Base-by-base conservation (phyloP, 2,329 filamentous ascomycete species). In the Juglanconis sp. region DNA sequence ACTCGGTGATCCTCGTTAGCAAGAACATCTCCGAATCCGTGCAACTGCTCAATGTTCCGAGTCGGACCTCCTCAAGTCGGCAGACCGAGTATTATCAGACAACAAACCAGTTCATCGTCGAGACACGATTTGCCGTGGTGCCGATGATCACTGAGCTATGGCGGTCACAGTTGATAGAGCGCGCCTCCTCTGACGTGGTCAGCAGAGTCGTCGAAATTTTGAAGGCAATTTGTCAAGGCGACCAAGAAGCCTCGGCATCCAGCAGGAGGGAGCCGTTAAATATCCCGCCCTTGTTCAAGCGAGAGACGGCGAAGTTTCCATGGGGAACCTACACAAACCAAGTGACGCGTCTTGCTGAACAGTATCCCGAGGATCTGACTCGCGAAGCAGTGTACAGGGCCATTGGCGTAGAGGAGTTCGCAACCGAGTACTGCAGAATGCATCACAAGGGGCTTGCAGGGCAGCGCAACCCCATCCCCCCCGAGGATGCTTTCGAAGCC, bases 121-220 rank as follows among this genome's bases (percentile, higher is more conserved):
- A 98, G 71, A 76, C 98, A 47, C 88, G 95, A 47, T 86, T 90
- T 75, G 85, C 87, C 32, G 85, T 97, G 32, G 77, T 97, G 13
- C 91, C 92, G 0, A 85, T 89, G 50, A 83, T 95, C 46, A 83
- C 84, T 59, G 83, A 87, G 51, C 83, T 98, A 34, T 99, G 95
- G 96, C 87, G 91, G 66, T 96, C 92, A 1, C 80, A 86, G 32
- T 85, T 96, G 52, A 85, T 95, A 17, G 92, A 96, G 67, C 93
- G 91, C 68, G 85, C 92, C 1, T 87, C 90, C 3, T 88, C 87
- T 31, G 82, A 87, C 30, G 89, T 93, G 47, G 85, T 95, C 17
- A 90, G 91, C 66, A 88, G 87, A 57, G 79, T 96, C 13, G 86
- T 98, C 62, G 90, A 92, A 36, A 94, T 96, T 51, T 79, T 99